Evolutionary conservation across 345 rosid species (phyloP).

Genomic region (Melastoma malabathricum): DNA sequence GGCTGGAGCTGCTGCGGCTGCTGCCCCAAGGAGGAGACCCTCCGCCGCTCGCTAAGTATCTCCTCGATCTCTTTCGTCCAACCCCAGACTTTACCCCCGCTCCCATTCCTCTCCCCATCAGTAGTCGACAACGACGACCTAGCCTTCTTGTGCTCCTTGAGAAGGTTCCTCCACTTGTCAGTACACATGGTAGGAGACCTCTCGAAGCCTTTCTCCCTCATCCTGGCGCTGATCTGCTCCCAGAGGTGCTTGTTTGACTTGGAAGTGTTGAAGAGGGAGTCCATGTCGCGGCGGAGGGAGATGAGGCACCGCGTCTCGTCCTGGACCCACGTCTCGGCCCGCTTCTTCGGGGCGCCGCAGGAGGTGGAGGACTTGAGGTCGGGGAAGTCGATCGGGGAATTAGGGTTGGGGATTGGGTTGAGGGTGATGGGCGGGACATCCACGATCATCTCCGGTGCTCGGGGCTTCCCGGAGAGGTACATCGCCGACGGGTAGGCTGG

Average conservation of each 20-base stretch:
- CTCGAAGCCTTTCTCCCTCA: constrained; percentile 94
- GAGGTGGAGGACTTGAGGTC: constrained; percentile 16
- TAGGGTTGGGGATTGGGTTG: constrained; percentile 30
- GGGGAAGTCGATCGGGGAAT: background rate
- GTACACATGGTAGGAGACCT: constrained; percentile 98
- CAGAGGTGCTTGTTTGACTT: constrained; percentile 96
- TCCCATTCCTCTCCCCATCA: background rate
- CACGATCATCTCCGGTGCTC: constrained; percentile 71
- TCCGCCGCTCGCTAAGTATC: constrained; percentile 75
- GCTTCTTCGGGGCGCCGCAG: constrained; percentile 59
- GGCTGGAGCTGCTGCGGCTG: constrained; percentile 10
- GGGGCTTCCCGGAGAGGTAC: constrained; percentile 84
- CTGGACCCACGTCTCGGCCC: constrained; percentile 99
- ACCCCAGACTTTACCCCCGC: background rate
- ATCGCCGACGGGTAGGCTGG: constrained; percentile 10
- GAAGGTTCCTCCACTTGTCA: constrained; percentile 95
- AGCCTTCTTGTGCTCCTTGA: constrained; percentile 92
- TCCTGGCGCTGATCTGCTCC: constrained; percentile 83
- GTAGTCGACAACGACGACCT: constrained; percentile 15
- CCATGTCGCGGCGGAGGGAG: constrained; percentile 71
- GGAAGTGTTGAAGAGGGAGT: constrained; percentile 79
- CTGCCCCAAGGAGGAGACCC: constrained; percentile 11
- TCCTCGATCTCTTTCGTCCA: constrained; percentile 75
- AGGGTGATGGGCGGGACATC: constrained; percentile 38
- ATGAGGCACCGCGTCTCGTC: constrained; percentile 87